Conservation (phyloP, 768 basidiomycete species). For the Gelatoporia subvermispora region DNA sequence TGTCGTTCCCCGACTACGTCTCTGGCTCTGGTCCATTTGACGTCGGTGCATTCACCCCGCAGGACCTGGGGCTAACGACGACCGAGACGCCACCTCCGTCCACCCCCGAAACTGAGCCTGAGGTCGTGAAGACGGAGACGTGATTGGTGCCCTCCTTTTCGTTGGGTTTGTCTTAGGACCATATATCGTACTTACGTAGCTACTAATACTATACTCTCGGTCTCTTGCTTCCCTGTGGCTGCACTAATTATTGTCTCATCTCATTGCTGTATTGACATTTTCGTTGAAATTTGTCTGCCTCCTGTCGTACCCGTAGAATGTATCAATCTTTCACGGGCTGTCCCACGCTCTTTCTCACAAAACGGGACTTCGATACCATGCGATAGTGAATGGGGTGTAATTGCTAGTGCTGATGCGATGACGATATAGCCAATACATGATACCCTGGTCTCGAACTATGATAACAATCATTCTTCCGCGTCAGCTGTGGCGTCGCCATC, state of each 20-base stretch:
- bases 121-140: constrained; percentile 65
- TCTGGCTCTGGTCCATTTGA: constrained; percentile 59
- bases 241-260: constrained; percentile 23
- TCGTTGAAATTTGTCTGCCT: constrained; percentile 8
- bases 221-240: constrained; percentile 18
- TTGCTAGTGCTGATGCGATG: neutral
- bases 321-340: constrained; percentile 12
- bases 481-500: constrained; percentile 18
- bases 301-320: constrained; percentile 16
- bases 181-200: constrained; percentile 12
- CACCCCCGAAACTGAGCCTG: constrained; percentile 52
- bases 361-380: neutral
- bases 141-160: constrained; percentile 14
- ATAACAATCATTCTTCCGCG: neutral
- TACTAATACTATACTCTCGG: constrained; percentile 13
- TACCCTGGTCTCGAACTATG: neutral
- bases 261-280: constrained; percentile 21
- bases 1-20: constrained; percentile 70
- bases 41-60: constrained; percentile 60
- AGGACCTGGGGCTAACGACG: constrained; percentile 55
- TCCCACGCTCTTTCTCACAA: neutral
- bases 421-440: constrained; percentile 6
- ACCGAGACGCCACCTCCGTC: constrained; percentile 36
- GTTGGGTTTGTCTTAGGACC: constrained; percentile 2
- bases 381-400: neutral